Conservation (phyloP, 331 rosid species). For the Arachis monticola region DNA sequence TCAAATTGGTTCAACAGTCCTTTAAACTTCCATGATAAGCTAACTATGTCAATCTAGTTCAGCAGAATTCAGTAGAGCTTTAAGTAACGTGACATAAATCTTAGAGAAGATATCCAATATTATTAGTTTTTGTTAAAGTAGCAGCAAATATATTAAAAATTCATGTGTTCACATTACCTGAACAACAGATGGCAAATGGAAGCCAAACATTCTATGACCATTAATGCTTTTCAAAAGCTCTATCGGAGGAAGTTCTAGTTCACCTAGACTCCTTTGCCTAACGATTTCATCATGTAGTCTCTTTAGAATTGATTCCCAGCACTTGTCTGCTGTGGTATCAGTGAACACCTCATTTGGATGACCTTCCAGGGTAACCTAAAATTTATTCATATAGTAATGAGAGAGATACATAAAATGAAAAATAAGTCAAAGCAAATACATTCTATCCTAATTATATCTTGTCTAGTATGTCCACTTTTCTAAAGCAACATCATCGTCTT, state of each 20-base stretch:
- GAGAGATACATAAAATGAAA: slow-evolving; percentile 31
- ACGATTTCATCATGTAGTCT: slow-evolving; percentile 58
- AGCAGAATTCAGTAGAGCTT: slow-evolving; percentile 6
- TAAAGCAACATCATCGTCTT: too few species aligned
- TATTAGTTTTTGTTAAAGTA: slow-evolving; percentile 12
- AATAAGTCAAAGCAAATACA: slow-evolving; percentile 1
- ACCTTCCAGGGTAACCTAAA: slow-evolving; percentile 85
- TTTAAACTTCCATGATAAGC: slow-evolving; percentile 11
- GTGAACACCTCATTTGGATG: slow-evolving; percentile 60
- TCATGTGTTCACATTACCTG: slow-evolving; percentile 54
- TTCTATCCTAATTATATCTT: too few species aligned
- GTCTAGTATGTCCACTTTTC: too few species aligned
- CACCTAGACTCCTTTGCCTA: slow-evolving; percentile 49
- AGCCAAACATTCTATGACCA: slow-evolving; percentile 88
- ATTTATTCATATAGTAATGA: slow-evolving; percentile 25
- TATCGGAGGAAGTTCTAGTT: slow-evolving; percentile 46
- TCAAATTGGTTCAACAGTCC: slow-evolving; percentile 19
- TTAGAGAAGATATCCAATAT: not conserved
- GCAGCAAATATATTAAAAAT: slow-evolving; percentile 25
- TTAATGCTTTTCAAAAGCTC: slow-evolving; percentile 57
- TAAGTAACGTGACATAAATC: slow-evolving; percentile 1
- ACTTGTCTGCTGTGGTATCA: slow-evolving; percentile 59
- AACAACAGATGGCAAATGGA: slow-evolving; percentile 60
- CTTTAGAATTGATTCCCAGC: slow-evolving; percentile 84
- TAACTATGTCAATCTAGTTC: slow-evolving; percentile 21